These are phyloP conservation scores for Lentinus tigrinus DNA, from an alignment of 768 basidiomycete genomes.

Conservation along the genomic window DNA sequence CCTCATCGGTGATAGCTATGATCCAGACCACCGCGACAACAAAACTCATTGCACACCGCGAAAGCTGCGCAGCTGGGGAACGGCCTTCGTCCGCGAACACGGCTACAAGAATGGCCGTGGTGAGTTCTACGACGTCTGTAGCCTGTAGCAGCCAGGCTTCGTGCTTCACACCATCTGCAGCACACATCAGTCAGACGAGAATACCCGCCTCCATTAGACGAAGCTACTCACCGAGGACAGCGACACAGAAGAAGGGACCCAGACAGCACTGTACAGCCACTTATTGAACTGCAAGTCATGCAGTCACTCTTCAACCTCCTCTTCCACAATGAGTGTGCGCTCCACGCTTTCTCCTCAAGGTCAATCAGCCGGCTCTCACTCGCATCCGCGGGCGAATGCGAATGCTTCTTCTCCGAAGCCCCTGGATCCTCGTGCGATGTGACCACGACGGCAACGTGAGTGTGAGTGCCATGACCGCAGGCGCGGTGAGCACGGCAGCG, in stretches of 20 bases:
- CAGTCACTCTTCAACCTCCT: conserved; percentile 67
- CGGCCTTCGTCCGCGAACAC: conserved; percentile 60
- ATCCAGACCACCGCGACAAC: conserved; percentile 93
- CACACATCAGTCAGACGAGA: background rate
- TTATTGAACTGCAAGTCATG: conserved; percentile 70
- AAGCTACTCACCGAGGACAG: conserved; percentile 65
- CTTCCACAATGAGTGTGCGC: conserved; percentile 68
- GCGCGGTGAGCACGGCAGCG: conserved; percentile 78
- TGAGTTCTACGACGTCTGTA: conserved; percentile 52
- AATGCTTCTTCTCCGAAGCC: conserved; percentile 40
- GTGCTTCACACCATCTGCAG: conserved; percentile 44
- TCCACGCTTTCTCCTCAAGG: conserved; percentile 79
- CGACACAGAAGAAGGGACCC: conserved; percentile 76
- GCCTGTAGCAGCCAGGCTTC: conserved; percentile 54
- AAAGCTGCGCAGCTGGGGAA: conserved; percentile 56
- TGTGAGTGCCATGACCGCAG: conserved; percentile 83
- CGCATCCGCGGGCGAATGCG: conserved; percentile 3
- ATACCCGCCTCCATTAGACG: background rate
- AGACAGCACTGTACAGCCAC: conserved; percentile 83
- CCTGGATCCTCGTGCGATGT: conserved; percentile 44
- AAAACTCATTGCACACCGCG: conserved; percentile 89
- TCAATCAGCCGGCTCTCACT: conserved; percentile 53
- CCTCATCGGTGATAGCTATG: conserved; percentile 96
- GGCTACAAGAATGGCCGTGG: conserved; percentile 53
- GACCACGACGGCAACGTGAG: conserved; percentile 86